Conservation (phyloP, 2,329 filamentous ascomycete species). For the Fusarium setosum region DNA sequence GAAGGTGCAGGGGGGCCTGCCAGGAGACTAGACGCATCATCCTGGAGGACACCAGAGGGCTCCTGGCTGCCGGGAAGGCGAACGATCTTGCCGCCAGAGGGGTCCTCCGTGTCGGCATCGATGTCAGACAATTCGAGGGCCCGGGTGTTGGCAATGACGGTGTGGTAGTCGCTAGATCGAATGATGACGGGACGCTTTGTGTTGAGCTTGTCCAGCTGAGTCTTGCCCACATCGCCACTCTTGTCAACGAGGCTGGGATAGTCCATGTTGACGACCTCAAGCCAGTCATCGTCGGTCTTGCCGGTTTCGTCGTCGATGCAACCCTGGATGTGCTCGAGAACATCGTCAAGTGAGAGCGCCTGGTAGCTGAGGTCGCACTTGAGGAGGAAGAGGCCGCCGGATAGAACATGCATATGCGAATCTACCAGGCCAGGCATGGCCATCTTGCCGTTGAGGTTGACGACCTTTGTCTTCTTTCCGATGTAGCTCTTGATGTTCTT, state of each 20-base stretch:
- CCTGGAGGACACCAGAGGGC: slow-evolving; percentile 40
- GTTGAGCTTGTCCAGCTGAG: slow-evolving; percentile 32
- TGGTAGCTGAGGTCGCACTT: slow-evolving; percentile 45
- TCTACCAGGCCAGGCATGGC: slow-evolving; percentile 45
- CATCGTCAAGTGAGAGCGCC: slow-evolving; percentile 25
- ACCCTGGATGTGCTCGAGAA: slow-evolving; percentile 36
- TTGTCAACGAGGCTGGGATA: slow-evolving; percentile 35
- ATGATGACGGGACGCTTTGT: slow-evolving; percentile 39
- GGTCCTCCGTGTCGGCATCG: slow-evolving; percentile 32
- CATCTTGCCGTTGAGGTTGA: slow-evolving; percentile 44
- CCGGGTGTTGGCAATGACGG: slow-evolving; percentile 37
- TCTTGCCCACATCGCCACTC: slow-evolving; percentile 35
- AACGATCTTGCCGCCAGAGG: slow-evolving; percentile 35
- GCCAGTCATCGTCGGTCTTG: slow-evolving; percentile 39
- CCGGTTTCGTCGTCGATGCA: slow-evolving; percentile 37
- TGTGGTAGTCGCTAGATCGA: slow-evolving; percentile 41
- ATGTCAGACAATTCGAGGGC: slow-evolving; percentile 40
- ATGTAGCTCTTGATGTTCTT: slow-evolving; percentile 33
- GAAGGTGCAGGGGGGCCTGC: slow-evolving; percentile 34
- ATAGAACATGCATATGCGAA: slow-evolving; percentile 42
- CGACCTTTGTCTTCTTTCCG: slow-evolving; percentile 37
- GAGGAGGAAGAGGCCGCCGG: slow-evolving; percentile 37
- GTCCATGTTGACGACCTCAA: slow-evolving; percentile 43
- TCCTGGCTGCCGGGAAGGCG: slow-evolving; percentile 41
- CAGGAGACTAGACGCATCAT: slow-evolving; percentile 34